phyloP scores from a whole-genome alignment of 129 eudicot species.

The Glebionis coronaria region DNA sequence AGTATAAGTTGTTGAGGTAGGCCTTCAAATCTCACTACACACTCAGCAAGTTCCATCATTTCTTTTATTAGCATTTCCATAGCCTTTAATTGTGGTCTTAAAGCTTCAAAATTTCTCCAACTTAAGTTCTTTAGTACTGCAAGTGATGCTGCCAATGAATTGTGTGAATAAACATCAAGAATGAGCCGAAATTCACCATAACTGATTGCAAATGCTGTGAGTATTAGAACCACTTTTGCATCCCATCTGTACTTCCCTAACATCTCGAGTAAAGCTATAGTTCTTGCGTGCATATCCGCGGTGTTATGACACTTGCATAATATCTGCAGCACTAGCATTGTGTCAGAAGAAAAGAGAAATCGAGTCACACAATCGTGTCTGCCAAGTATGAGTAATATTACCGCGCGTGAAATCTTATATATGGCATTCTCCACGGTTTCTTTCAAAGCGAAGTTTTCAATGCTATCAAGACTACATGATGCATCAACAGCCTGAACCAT shows the following conservation, averaged over 20 bases:
- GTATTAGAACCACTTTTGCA: conserved; percentile 63
- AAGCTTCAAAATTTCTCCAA: conserved; percentile 36
- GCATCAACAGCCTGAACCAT: conserved; percentile 44
- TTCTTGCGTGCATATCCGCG: conserved; percentile 36
- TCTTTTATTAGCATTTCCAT: conserved; percentile 50
- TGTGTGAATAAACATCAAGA: conserved; percentile 49
- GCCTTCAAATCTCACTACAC: conserved; percentile 68
- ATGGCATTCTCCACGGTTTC: conserved; percentile 44
- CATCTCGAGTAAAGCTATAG: conserved; percentile 48
- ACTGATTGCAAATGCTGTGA: conserved; percentile 59
- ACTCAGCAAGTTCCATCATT: conserved; percentile 59
- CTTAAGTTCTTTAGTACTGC: conserved; percentile 64
- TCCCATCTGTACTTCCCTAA: conserved; percentile 66
- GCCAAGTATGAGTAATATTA: conserved; percentile 24
- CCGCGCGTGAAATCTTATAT: conserved; percentile 57
- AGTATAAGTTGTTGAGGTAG: conserved; percentile 50
- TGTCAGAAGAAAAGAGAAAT: conserved; percentile 2
- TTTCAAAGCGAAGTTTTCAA: conserved; percentile 30
- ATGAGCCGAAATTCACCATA: conserved; percentile 69
- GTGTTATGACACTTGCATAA: conserved; percentile 32
- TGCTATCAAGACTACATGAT: conserved; percentile 25
- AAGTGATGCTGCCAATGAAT: conserved; percentile 63
- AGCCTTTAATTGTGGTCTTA: conserved; percentile 54
- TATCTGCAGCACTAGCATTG: conserved; percentile 41
- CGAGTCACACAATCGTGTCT: not conserved